Percentiles rank a stretch among this genome's conserved stretches.
Evolutionary conservation across 1,139 yeast species (phyloP).

Genomic region (Saccharomycopsis phalli): DNA sequence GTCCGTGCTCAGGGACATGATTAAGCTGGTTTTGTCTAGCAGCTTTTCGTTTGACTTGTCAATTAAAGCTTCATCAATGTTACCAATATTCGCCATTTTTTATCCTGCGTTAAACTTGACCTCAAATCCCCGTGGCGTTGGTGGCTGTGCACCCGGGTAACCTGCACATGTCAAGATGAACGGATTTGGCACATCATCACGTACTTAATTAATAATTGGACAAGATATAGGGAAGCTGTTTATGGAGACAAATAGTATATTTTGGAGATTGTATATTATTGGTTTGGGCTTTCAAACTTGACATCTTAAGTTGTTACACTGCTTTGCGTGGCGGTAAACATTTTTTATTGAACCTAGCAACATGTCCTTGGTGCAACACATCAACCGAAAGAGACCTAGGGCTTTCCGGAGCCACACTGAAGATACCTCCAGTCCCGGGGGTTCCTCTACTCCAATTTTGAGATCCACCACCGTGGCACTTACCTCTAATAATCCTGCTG

Average conservation of each 20-base stretch:
- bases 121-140: background rate
- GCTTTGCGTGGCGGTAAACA: too few species aligned
- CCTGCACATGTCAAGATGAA: background rate
- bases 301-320: too few species aligned
- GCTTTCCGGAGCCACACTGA: conserved; percentile 5
- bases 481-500: background rate
- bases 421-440: conserved; percentile 9
- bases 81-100: background rate
- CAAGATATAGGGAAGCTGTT: too few species aligned
- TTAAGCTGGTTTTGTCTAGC: background rate
- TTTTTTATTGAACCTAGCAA: background rate
- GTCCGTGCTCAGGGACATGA: background rate
- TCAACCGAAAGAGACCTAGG: conserved; percentile 15
- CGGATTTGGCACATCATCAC: too few species aligned
- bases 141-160: conserved; percentile 2
- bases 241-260: too few species aligned
- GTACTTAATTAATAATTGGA: too few species aligned
- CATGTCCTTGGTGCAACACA: conserved; percentile 16
- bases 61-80: background rate
- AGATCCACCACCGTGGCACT: background rate
- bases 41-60: too few species aligned
- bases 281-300: too few species aligned
- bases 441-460: conserved; percentile 13
- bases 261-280: too few species aligned
- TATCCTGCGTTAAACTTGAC: background rate